Evolutionary conservation across 2,329 filamentous ascomycete species (phyloP).

Genomic region (Ophiostoma montium): DNA sequence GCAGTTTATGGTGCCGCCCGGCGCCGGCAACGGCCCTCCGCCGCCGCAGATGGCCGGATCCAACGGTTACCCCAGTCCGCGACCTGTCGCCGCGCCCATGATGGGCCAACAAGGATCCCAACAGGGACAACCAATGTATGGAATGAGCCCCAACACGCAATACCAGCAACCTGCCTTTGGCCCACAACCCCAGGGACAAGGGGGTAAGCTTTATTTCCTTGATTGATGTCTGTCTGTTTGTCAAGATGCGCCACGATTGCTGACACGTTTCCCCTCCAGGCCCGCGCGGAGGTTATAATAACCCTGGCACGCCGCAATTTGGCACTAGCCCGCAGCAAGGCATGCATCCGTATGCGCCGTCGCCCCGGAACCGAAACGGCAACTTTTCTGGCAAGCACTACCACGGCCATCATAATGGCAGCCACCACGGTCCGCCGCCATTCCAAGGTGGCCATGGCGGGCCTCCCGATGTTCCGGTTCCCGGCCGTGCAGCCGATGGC

Average conservation of each 20-base stretch:
- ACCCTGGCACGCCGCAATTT: slow-evolving; percentile 45
- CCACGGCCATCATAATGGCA: slow-evolving; percentile 24
- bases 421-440: neutral
- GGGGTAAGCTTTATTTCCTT: slow-evolving; percentile 40
- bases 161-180: slow-evolving; percentile 62
- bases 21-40: slow-evolving; percentile 20
- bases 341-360: slow-evolving; percentile 45
- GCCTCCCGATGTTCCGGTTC: too few relatives aligned
- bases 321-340: slow-evolving; percentile 47
- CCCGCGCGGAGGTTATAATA: slow-evolving; percentile 42
- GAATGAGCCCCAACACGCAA: slow-evolving; percentile 61
- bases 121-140: slow-evolving; percentile 68
- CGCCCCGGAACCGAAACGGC: slow-evolving; percentile 44
- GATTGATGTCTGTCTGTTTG: neutral
- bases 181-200: slow-evolving; percentile 50
- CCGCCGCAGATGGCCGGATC: slow-evolving; percentile 48
- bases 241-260: neutral
- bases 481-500: neutral
- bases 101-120: slow-evolving; percentile 94
- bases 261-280: slow-evolving; percentile 23
- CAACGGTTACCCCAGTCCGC: slow-evolving; percentile 78
- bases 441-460: slow-evolving; percentile 21
- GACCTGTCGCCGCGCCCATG: slow-evolving; percentile 58
- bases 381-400: slow-evolving; percentile 35
- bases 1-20: slow-evolving; percentile 49